These are phyloP conservation scores for Agarophyton chilense DNA, from an alignment of 23 red algal genomes.

Conservation along the genomic window DNA sequence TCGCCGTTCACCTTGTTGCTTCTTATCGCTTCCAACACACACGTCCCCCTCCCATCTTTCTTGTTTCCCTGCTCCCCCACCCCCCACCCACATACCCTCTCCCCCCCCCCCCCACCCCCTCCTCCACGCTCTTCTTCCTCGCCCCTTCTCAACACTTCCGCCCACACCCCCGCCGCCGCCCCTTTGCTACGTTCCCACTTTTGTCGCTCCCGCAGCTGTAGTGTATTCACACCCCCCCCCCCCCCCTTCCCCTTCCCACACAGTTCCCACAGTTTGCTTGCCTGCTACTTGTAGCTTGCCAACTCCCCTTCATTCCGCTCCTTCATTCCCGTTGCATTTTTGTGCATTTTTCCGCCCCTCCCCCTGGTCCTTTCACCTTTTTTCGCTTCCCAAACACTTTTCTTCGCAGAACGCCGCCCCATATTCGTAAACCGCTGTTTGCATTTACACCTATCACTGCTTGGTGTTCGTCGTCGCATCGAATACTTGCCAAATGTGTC, in stretches of 20 bases:
- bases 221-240: no score
- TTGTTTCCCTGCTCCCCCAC: not conserved
- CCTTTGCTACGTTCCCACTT: not conserved
- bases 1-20: conserved; percentile 13
- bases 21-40: not conserved
- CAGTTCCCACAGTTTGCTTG: not conserved
- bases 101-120: no score
- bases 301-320: not conserved
- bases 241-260: not conserved
- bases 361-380: not conserved
- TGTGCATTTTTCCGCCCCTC: not conserved
- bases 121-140: not conserved
- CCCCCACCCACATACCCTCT: no score
- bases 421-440: not conserved
- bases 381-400: not conserved
- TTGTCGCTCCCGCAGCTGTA: not conserved
- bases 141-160: not conserved
- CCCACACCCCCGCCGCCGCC: not conserved
- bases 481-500: conserved; percentile 2
- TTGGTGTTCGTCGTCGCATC: not conserved
- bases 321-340: not conserved
- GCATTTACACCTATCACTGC: not conserved
- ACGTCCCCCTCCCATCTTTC: no score
- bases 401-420: not conserved
- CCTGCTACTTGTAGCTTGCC: not conserved